These are phyloP conservation scores for Aspergillus bridgeri DNA, from an alignment of 495 filamentous ascomycete genomes.

Conservation along the genomic window DNA sequence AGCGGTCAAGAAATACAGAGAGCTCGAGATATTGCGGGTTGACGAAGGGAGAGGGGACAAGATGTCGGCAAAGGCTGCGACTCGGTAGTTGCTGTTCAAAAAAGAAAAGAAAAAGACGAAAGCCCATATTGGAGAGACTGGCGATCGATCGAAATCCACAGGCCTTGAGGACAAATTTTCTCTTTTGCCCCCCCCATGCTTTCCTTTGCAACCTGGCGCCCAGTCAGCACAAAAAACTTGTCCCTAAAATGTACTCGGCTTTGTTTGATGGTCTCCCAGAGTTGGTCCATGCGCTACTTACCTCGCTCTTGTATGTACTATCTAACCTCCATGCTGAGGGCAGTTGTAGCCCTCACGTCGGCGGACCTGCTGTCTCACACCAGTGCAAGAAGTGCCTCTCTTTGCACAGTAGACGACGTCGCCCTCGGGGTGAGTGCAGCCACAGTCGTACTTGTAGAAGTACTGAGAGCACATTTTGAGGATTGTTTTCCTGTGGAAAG, in stretches of 20 bases:
- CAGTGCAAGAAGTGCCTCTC: conserved; percentile 32
- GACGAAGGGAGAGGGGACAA: neutral
- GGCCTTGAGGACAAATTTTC: neutral
- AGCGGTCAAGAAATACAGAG: neutral
- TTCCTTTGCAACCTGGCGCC: neutral
- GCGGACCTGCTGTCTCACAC: conserved; percentile 37
- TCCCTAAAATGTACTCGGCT: neutral
- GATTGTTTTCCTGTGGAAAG: neutral
- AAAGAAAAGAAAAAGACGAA: neutral
- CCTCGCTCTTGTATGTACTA: neutral
- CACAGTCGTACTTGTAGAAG: conserved; percentile 43
- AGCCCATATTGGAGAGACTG: neutral
- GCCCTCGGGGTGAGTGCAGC: conserved; percentile 35
- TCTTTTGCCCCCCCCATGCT: neutral
- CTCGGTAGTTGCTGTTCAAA: neutral
- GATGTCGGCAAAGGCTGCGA: neutral
- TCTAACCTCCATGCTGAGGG: conserved; percentile 35
- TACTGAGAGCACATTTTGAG: conserved; percentile 41
- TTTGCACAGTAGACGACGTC: conserved; percentile 39
- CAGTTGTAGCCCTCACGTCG: conserved; percentile 37
- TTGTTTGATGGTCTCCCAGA: neutral
- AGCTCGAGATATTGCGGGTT: neutral
- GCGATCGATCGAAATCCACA: neutral
- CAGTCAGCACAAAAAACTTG: neutral
- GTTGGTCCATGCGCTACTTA: neutral